Evolutionary conservation across 495 filamentous ascomycete species (phyloP).

Genomic region (Tuber microsphaerosporum): DNA sequence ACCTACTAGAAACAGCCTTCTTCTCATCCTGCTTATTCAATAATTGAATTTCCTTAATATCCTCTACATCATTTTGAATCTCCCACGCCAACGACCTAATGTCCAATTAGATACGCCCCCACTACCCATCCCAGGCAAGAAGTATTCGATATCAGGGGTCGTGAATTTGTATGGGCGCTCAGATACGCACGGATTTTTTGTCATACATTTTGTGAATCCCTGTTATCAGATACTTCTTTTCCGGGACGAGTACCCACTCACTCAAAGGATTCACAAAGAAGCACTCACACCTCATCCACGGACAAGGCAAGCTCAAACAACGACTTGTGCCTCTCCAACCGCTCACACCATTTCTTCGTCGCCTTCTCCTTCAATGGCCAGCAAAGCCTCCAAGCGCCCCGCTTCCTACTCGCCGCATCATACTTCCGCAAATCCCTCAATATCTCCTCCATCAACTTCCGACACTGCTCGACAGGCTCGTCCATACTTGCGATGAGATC

Average conservation of each 20-base stretch:
- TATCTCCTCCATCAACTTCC: background rate
- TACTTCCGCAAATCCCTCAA: background rate
- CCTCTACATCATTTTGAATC: slow-evolving; percentile 5
- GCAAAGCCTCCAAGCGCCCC: background rate
- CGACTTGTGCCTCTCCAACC: slow-evolving; percentile 18
- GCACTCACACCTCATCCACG: slow-evolving; percentile 17
- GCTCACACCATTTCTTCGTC: slow-evolving; percentile 7
- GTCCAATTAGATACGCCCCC: background rate
- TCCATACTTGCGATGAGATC: background rate
- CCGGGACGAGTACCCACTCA: background rate
- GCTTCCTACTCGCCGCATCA: slow-evolving; percentile 5
- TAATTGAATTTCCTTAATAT: slow-evolving; percentile 2
- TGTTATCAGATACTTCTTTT: no score
- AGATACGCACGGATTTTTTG: no score
- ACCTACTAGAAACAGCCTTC: background rate
- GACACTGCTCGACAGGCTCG: slow-evolving; percentile 7
- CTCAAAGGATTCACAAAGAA: background rate
- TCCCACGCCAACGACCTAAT: slow-evolving; percentile 11
- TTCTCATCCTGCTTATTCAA: slow-evolving; percentile 8
- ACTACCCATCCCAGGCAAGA: no score
- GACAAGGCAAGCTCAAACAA: slow-evolving; percentile 17
- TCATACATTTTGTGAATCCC: no score
- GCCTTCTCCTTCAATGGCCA: slow-evolving; percentile 15
- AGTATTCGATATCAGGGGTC: no score
- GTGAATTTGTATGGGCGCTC: no score